These are phyloP conservation scores for Alternaria angustiovoidea DNA, from an alignment of 2,329 filamentous ascomycete species.

Conservation along the genomic window DNA sequence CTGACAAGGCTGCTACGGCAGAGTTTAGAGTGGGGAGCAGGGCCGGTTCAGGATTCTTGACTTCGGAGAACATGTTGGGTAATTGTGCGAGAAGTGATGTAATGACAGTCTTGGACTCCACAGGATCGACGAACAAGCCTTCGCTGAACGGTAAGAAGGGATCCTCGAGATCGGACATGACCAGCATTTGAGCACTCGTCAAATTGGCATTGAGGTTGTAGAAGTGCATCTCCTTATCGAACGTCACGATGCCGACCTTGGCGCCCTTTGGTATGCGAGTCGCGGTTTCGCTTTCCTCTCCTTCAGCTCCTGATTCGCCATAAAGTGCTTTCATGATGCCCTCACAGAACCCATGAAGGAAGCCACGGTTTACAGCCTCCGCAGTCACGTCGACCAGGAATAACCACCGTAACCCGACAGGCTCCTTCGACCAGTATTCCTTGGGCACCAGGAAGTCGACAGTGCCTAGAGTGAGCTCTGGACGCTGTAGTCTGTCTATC, in stretches of 20 bases:
- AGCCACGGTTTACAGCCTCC: slow-evolving; percentile 89
- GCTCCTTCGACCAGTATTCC: slow-evolving; percentile 97
- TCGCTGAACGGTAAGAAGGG: slow-evolving; percentile 93
- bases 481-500: slow-evolving; percentile 85
- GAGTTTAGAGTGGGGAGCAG: slow-evolving; percentile 85
- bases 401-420: slow-evolving; percentile 84
- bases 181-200: slow-evolving; percentile 94
- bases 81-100: slow-evolving; percentile 84
- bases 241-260: slow-evolving; percentile 94
- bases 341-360: slow-evolving; percentile 87
- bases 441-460: slow-evolving; percentile 97
- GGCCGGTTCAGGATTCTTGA: slow-evolving; percentile 91
- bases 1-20: slow-evolving; percentile 80
- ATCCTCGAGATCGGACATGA: slow-evolving; percentile 97
- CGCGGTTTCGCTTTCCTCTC: slow-evolving; percentile 61
- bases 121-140: slow-evolving; percentile 92
- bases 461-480: slow-evolving; percentile 88
- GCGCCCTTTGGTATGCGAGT: slow-evolving; percentile 75
- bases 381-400: slow-evolving; percentile 95
- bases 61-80: slow-evolving; percentile 82
- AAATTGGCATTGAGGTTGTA: slow-evolving; percentile 87
- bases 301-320: slow-evolving; percentile 61
- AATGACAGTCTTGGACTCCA: slow-evolving; percentile 87
- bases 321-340: slow-evolving; percentile 88
- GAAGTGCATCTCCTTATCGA: slow-evolving; percentile 96